These are phyloP conservation scores for Dactylellina haptotyla DNA, from an alignment of 2,329 filamentous ascomycete species.

Conservation along the genomic window DNA sequence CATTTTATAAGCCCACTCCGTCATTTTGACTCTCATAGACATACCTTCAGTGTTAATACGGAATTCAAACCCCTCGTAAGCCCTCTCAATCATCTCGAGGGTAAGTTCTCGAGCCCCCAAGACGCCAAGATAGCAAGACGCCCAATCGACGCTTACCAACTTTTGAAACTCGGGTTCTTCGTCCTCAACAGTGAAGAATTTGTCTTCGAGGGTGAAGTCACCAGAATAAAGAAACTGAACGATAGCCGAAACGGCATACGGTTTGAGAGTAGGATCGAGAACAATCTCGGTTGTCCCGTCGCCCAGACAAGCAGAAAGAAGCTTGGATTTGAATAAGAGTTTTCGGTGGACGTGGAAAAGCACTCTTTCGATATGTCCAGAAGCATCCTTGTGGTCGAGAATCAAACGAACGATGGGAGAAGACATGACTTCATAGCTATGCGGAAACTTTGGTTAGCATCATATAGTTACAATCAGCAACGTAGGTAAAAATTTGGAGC, in stretches of 20 bases:
- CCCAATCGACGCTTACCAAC: slow-evolving; percentile 33
- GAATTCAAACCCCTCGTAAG: slow-evolving; percentile 39
- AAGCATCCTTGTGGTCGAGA: slow-evolving; percentile 22
- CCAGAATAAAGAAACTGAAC: slow-evolving; percentile 34
- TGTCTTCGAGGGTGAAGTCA: slow-evolving; percentile 29
- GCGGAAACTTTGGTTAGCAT: neutral
- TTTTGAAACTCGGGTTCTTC: slow-evolving; percentile 29
- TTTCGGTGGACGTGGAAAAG: slow-evolving; percentile 25
- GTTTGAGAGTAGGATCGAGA: slow-evolving; percentile 35
- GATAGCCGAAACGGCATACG: slow-evolving; percentile 38
- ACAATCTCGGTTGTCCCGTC: slow-evolving; percentile 17
- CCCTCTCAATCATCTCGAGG: slow-evolving; percentile 20
- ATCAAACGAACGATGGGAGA: slow-evolving; percentile 33
- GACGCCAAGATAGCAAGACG: slow-evolving; percentile 36
- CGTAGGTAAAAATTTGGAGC: neutral
- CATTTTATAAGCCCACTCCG: slow-evolving; percentile 36
- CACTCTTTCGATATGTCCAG: slow-evolving; percentile 26
- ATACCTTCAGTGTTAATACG: slow-evolving; percentile 20
- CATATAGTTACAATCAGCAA: neutral
- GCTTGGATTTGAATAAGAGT: slow-evolving; percentile 15
- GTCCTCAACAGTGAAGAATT: slow-evolving; percentile 37
- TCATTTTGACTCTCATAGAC: slow-evolving; percentile 35
- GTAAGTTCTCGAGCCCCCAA: neutral
- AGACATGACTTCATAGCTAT: slow-evolving; percentile 23
- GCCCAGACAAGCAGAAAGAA: slow-evolving; percentile 6